Evolutionary conservation across 2,329 filamentous ascomycete genomes (phyloP).

Genomic region (Colletotrichum tanaceti): DNA sequence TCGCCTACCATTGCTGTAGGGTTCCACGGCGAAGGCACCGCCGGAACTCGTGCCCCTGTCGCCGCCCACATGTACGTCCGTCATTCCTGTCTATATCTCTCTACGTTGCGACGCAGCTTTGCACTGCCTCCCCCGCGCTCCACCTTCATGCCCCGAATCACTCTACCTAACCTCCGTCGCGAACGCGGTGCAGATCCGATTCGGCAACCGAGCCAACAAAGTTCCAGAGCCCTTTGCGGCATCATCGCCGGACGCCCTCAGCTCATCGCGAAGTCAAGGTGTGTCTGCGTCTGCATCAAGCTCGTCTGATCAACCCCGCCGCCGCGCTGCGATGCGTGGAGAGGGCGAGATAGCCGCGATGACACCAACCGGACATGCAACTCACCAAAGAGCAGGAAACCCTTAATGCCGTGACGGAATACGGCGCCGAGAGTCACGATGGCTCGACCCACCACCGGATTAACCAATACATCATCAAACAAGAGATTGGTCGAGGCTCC

Average conservation of each 20-base stretch:
- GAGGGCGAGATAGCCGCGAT: slow-evolving; percentile 34
- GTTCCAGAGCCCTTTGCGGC: slow-evolving; percentile 66
- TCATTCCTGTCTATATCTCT: slow-evolving; percentile 16
- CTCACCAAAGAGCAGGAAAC: slow-evolving; percentile 74
- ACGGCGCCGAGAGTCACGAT: slow-evolving; percentile 85
- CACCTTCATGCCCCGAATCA: slow-evolving; percentile 25
- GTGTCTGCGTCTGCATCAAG: slow-evolving; percentile 31
- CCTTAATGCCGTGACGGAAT: slow-evolving; percentile 87
- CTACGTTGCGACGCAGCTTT: slow-evolving; percentile 28
- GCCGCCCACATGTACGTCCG: slow-evolving; percentile 57
- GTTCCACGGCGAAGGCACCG: slow-evolving; percentile 31
- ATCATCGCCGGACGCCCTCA: slow-evolving; percentile 68
- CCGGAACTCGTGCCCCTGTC: slow-evolving; percentile 48
- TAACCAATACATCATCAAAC: slow-evolving; percentile 93
- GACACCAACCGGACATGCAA: slow-evolving; percentile 6
- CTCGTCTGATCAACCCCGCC: slow-evolving; percentile 7
- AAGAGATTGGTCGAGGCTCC: slow-evolving; percentile 96
- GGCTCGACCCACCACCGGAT: slow-evolving; percentile 85
- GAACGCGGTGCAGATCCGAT: slow-evolving; percentile 33
- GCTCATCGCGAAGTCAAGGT: slow-evolving; percentile 70
- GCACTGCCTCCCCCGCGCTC: slow-evolving; percentile 42
- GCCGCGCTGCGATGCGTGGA: slow-evolving; percentile 41
- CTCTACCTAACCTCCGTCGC: slow-evolving; percentile 39
- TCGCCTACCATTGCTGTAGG: slow-evolving; percentile 40
- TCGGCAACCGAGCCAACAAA: slow-evolving; percentile 44